Evolutionary conservation across 2,329 filamentous ascomycete species (phyloP).

Genomic region (Paracoccidioides brasiliensis): DNA sequence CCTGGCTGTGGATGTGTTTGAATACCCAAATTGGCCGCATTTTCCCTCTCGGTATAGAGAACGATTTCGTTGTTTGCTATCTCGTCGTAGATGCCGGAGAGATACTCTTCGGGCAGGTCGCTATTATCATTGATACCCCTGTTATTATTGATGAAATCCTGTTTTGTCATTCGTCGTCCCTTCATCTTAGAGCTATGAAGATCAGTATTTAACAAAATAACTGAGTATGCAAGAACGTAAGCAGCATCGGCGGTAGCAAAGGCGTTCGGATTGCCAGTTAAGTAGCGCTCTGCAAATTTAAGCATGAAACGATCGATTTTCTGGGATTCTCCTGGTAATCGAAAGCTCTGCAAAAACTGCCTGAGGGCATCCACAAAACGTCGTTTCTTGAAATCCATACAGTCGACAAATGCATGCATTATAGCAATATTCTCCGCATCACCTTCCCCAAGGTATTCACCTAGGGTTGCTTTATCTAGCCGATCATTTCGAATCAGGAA

Average conservation of each 20-base stretch:
- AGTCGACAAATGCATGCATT: constrained; percentile 96
- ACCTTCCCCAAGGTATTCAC: constrained; percentile 88
- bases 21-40: constrained; percentile 65
- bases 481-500: constrained; percentile 74
- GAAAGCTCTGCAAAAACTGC: constrained; percentile 86
- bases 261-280: constrained; percentile 86
- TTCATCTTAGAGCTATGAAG: constrained; percentile 81
- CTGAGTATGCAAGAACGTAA: constrained; percentile 90
- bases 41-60: constrained; percentile 78
- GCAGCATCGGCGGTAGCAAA: constrained; percentile 98
- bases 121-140: constrained; percentile 94
- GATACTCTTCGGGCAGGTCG: constrained; percentile 84
- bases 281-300: constrained; percentile 94
- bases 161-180: constrained; percentile 73
- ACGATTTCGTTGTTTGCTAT: constrained; percentile 89
- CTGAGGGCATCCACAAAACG: constrained; percentile 87
- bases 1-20: constrained; percentile 48
- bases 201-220: constrained; percentile 94
- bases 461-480: constrained; percentile 81
- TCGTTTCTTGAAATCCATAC: constrained; percentile 83
- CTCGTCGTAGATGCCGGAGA: constrained; percentile 80
- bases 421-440: constrained; percentile 88
- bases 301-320: constrained; percentile 99
- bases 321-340: constrained; percentile 87
- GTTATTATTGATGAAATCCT: constrained; percentile 99